phyloP scores from a whole-genome alignment of 352 stramenopile species.

The Albugo laibachii region DNA sequence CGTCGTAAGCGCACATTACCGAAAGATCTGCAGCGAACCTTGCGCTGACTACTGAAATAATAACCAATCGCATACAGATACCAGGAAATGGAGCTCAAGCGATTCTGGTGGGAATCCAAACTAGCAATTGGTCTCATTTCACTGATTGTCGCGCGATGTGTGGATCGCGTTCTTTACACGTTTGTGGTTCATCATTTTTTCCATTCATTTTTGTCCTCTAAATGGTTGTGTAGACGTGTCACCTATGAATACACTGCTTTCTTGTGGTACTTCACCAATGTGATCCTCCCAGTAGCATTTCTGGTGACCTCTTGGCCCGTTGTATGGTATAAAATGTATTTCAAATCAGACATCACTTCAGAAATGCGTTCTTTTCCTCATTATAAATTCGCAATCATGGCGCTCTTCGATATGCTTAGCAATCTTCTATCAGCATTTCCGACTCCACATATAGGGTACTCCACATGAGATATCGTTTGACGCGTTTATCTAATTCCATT shows the following conservation, averaged over 20 bases:
- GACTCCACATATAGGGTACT: conserved; percentile 65
- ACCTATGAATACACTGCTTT: conserved; percentile 77
- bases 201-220: neutral
- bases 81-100: conserved; percentile 34
- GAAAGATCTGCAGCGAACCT: too few species aligned
- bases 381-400: conserved; percentile 78
- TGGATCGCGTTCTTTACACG: conserved; percentile 75
- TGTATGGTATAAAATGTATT: conserved; percentile 72
- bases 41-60: too few species aligned
- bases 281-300: conserved; percentile 63
- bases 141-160: conserved; percentile 56
- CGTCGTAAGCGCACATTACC: too few species aligned
- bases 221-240: conserved; percentile 28
- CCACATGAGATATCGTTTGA: neutral
- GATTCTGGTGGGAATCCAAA: conserved; percentile 67
- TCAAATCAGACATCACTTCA: conserved; percentile 62
- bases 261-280: conserved; percentile 76
- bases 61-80: too few species aligned
- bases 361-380: conserved; percentile 70
- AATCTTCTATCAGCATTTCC: conserved; percentile 69
- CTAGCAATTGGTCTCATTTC: conserved; percentile 54
- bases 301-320: conserved; percentile 52
- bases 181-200: conserved; percentile 12
- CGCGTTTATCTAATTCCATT: neutral
- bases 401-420: conserved; percentile 65